A percentile compares a stretch with the other conserved stretches of the same genome.
Evolutionary conservation across 768 basidiomycete species (phyloP).

Genomic region (Tylopilus cervinicoccineus): DNA sequence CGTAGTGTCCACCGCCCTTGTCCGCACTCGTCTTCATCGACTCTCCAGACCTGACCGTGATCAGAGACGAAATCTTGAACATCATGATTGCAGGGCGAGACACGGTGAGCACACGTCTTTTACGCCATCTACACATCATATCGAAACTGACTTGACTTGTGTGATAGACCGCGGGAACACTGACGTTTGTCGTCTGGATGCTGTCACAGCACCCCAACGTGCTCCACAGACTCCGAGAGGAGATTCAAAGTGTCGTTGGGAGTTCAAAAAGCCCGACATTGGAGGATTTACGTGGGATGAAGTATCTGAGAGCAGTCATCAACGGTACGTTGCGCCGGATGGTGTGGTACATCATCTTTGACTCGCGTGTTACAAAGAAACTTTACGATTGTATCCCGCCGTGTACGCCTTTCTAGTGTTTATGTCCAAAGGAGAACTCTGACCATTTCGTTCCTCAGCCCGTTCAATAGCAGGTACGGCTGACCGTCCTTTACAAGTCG

Average conservation of each 20-base stretch:
- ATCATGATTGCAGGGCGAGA: constrained; percentile 37
- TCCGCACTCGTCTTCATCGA: background rate
- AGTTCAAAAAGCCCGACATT: constrained; percentile 24
- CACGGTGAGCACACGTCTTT: constrained; percentile 20
- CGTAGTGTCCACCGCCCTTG: background rate
- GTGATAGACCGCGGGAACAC: constrained; percentile 27
- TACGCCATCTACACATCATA: background rate
- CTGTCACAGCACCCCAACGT: constrained; percentile 29
- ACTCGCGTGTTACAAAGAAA: constrained; percentile 21
- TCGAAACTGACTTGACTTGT: background rate
- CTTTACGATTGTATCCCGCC: constrained; percentile 28
- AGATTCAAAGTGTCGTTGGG: constrained; percentile 29
- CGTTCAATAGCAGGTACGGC: constrained; percentile 23
- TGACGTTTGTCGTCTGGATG: constrained; percentile 29
- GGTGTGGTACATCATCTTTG: background rate
- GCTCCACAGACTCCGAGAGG: constrained; percentile 28
- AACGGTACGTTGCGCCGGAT: constrained; percentile 20
- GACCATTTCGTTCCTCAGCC: constrained; percentile 11
- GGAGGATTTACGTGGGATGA: constrained; percentile 35
- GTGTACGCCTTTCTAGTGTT: constrained; percentile 23
- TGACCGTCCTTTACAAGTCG: background rate
- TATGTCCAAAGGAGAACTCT: background rate
- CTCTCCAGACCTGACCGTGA: constrained; percentile 26
- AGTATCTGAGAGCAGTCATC: constrained; percentile 39
- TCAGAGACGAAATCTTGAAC: constrained; percentile 35